Base-by-base conservation (phyloP, 805 yeast genomes). In the Barnettozyma siamensis region DNA sequence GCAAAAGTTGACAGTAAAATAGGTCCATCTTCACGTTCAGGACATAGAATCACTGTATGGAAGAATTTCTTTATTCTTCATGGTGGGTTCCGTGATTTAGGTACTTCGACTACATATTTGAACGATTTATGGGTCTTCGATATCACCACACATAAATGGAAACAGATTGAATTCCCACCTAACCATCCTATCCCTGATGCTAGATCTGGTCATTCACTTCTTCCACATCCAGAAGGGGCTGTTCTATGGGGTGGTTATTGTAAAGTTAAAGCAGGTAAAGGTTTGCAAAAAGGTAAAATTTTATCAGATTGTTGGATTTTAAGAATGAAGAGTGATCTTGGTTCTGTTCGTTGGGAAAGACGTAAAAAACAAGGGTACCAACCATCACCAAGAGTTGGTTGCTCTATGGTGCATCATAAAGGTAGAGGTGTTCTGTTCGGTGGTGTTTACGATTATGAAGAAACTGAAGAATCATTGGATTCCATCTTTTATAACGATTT, bases 81-180 rank as follows among this genome's bases (percentile, higher is more conserved):
- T 53, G 99, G 99, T 39, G 99, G 99, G 1, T 91, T 93, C 64
- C 71, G 95, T 55, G 99, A 91, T 60, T 68, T 89, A 51, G 94
- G 96, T 12, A 62, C 80, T 11, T 80, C 83, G 32, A 84, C 98
- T 0, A 78, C 95, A 0, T 91, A 91, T 59, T 64, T 88, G 44
- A 72, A 76, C 51, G 99, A 91, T 59, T 62, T 87, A 43, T 91
- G 99, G 99, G 73, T 88, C 5, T 91, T 91, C 65, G 98, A 91
- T 62, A 75, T 89, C 37, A 80, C 89, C 16, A 80, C 80, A 12
- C 85, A 88, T 60, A 89, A 88, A 61, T 91, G 99, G 99, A 75
- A 71, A 44, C 93, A 89, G 60, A 76, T 88, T 5, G 93, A 82
- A 55, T 85, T 88, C 53, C 95, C 97, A 3, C 77, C 80, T 5